A percentile compares a stretch with the other conserved stretches of the same genome.
Evolutionary conservation across 2,329 filamentous ascomycete genomes (phyloP).

Genomic region (Ilyonectria destructans): DNA sequence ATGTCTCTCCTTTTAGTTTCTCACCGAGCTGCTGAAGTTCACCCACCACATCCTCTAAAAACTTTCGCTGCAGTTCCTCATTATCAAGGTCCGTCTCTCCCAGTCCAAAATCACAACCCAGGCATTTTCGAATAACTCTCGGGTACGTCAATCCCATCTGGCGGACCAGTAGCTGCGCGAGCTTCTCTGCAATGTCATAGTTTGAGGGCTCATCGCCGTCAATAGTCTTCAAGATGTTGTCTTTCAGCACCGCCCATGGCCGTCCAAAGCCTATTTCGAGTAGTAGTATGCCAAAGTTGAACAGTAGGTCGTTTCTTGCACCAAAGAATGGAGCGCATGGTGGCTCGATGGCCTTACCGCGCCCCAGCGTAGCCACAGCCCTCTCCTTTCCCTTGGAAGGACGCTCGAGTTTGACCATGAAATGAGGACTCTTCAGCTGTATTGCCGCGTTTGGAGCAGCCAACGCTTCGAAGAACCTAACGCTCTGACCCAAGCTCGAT

Average conservation of each 20-base stretch:
- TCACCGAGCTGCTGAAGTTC: background rate
- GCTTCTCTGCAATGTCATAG: background rate
- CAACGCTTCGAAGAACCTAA: background rate
- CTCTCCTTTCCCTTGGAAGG: background rate
- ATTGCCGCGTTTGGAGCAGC: background rate
- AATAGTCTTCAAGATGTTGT: background rate
- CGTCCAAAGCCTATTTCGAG: background rate
- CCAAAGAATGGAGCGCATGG: background rate
- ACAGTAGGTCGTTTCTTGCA: background rate
- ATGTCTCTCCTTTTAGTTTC: background rate
- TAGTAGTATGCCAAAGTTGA: background rate
- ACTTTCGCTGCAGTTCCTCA: background rate
- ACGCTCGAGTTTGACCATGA: background rate
- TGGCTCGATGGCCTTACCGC: background rate
- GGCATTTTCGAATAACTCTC: background rate
- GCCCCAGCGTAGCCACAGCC: background rate
- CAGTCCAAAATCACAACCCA: background rate
- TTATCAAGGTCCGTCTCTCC: background rate
- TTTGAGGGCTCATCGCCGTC: background rate
- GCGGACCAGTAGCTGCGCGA: background rate
- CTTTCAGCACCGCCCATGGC: background rate
- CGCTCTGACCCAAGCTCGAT: background rate
- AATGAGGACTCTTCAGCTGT: background rate
- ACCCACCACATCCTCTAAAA: background rate
- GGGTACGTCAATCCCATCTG: constrained; percentile 1